phyloP scores from a whole-genome alignment of 805 yeast genomes.

The Suhomyces tanzawaensis region DNA sequence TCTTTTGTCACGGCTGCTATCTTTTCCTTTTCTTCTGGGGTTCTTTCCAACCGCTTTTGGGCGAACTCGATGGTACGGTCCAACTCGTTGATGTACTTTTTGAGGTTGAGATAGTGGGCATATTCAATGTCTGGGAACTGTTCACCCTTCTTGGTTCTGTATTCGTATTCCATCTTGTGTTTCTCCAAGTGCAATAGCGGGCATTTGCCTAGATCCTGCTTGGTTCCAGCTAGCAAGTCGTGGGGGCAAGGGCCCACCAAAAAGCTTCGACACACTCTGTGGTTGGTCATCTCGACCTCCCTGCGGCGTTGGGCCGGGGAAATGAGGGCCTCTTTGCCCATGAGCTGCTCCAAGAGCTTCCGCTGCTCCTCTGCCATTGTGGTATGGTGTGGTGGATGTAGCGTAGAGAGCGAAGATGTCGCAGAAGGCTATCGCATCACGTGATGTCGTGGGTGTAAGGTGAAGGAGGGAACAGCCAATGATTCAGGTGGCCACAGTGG shows the following conservation, averaged over 20 bases:
- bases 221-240: conserved; percentile 78
- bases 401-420: too few species aligned
- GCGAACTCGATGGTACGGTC: conserved; percentile 64
- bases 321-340: conserved; percentile 60
- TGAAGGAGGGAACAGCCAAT: too few species aligned
- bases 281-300: conserved; percentile 43
- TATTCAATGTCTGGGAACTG: conserved; percentile 50
- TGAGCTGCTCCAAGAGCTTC: conserved; percentile 70
- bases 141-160: conserved; percentile 39
- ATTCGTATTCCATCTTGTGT: conserved; percentile 67
- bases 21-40: conserved; percentile 68
- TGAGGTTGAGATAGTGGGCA: conserved; percentile 49
- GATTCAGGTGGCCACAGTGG: too few species aligned
- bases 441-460: not conserved
- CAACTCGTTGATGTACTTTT: conserved; percentile 61
- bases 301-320: conserved; percentile 31
- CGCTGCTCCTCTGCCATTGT: conserved; percentile 70
- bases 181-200: conserved; percentile 73
- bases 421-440: not conserved
- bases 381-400: conserved; percentile 1
- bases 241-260: conserved; percentile 86
- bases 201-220: conserved; percentile 79
- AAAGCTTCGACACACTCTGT: conserved; percentile 71
- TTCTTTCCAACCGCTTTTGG: conserved; percentile 61
- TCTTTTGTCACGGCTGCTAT: conserved; percentile 54